Evolutionary conservation across 169 alveolate genomes (phyloP).

Genomic region (Eimeria sp.): DNA sequence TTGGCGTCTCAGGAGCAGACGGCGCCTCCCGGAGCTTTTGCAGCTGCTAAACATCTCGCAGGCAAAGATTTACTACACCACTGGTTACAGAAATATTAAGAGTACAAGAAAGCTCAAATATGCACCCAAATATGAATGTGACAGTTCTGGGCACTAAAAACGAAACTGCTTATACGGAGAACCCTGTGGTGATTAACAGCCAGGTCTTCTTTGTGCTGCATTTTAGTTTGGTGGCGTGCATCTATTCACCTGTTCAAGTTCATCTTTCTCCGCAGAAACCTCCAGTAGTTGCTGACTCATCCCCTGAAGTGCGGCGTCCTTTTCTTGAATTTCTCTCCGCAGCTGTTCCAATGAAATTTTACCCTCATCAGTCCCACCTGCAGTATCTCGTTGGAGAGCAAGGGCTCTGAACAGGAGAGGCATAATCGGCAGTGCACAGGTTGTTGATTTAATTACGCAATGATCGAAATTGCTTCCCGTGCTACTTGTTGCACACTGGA

Average conservation of each 20-base stretch:
- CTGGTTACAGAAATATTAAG: no score
- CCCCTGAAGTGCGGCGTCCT: constrained; percentile 33
- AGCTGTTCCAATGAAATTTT: neutral
- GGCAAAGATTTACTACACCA: neutral
- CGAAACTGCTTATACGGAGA: neutral
- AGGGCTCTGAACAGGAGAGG: constrained; percentile 39
- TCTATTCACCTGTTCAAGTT: constrained; percentile 4
- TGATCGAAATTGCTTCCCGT: neutral
- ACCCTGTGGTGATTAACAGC: neutral
- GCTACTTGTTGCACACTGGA: neutral
- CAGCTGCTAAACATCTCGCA: neutral
- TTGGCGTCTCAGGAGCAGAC: constrained; percentile 63
- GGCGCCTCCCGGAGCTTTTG: constrained; percentile 74
- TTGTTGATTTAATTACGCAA: no score
- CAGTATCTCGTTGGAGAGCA: neutral
- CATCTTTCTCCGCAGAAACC: constrained; percentile 65
- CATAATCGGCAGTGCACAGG: neutral
- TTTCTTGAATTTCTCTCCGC: constrained; percentile 23
- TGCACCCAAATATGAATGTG: neutral
- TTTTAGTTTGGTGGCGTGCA: neutral
- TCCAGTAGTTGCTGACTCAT: constrained; percentile 52
- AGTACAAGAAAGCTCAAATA: neutral
- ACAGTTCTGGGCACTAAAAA: neutral
- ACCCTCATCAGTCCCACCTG: constrained; percentile 5
- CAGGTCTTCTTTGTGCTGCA: neutral